phyloP scores from a whole-genome alignment of 805 yeast genomes.

The Saccharomycopsis babjevae region DNA sequence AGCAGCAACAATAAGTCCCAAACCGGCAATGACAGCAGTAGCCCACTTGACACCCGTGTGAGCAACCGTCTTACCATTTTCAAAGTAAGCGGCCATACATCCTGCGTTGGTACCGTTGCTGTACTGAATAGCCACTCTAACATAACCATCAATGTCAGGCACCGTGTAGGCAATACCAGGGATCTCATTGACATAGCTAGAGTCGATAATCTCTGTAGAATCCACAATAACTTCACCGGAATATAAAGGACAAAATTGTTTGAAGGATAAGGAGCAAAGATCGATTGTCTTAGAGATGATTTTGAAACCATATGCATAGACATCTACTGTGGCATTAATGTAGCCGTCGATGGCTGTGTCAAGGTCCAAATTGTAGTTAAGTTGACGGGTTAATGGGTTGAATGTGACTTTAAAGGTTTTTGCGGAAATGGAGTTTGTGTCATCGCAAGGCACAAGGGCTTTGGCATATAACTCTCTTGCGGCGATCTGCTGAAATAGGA shows the following conservation, averaged over 20 bases:
- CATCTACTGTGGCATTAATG: slow-evolving; percentile 58
- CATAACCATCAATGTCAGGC: slow-evolving; percentile 80
- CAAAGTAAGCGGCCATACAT: slow-evolving; percentile 65
- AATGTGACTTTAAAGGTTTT: slow-evolving; percentile 64
- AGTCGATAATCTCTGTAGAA: slow-evolving; percentile 50
- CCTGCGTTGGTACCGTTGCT: slow-evolving; percentile 39
- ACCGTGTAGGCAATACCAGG: slow-evolving; percentile 83
- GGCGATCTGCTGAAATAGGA: slow-evolving; percentile 11
- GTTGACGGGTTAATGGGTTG: slow-evolving; percentile 57
- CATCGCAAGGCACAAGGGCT: slow-evolving; percentile 83
- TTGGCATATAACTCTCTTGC: slow-evolving; percentile 44
- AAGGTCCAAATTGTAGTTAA: slow-evolving; percentile 61
- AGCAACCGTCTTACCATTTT: slow-evolving; percentile 72
- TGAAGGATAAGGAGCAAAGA: slow-evolving; percentile 57
- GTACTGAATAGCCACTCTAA: slow-evolving; percentile 39
- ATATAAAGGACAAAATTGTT: slow-evolving; percentile 81
- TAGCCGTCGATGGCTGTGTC: slow-evolving; percentile 57
- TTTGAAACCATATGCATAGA: slow-evolving; percentile 79
- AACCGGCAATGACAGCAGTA: slow-evolving; percentile 81
- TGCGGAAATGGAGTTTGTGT: slow-evolving; percentile 62
- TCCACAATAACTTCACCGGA: slow-evolving; percentile 77
- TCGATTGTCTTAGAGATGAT: slow-evolving; percentile 50
- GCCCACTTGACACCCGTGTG: slow-evolving; percentile 87
- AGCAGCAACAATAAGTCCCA: slow-evolving; percentile 79
- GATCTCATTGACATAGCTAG: slow-evolving; percentile 40